Evolutionary conservation across 2,329 filamentous ascomycete species (phyloP).

Genomic region (Xylaria sp.): DNA sequence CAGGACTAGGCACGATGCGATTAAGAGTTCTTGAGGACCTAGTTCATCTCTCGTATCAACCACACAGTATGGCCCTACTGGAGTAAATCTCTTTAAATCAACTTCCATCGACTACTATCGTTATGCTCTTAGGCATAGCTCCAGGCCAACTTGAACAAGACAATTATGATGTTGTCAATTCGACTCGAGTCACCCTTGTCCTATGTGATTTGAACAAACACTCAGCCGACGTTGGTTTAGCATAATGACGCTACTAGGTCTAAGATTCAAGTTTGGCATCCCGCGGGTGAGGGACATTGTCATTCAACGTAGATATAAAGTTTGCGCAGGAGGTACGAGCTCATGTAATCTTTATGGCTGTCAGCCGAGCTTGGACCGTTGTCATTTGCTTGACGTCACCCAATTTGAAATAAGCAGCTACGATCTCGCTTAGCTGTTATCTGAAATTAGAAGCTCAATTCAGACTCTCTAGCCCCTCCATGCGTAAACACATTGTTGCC

Average conservation of each 20-base stretch:
- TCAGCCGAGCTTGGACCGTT: not conserved
- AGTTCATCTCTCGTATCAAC: not conserved
- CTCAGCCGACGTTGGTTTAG: no score
- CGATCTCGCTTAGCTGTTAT: constrained; percentile 21
- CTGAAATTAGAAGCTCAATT: constrained; percentile 20
- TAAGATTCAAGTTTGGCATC: no score
- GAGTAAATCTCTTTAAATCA: no score
- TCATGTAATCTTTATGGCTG: not conserved
- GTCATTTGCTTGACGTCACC: constrained; percentile 26
- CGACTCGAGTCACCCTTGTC: no score
- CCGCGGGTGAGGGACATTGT: no score
- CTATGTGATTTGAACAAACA: no score
- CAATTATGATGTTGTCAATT: no score
- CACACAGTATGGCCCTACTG: not conserved
- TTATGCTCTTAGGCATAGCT: no score
- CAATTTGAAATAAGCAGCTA: constrained; percentile 20
- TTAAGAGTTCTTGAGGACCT: not conserved
- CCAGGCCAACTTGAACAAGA: no score
- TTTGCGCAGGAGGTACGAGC: not conserved
- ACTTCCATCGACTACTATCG: not conserved
- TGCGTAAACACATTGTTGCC: not conserved
- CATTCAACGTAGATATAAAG: no score
- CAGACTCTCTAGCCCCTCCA: not conserved
- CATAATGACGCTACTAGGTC: no score
- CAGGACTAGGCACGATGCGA: not conserved